Conservation (phyloP, 306 rosid species). For the Lathyrus tuberosus region DNA sequence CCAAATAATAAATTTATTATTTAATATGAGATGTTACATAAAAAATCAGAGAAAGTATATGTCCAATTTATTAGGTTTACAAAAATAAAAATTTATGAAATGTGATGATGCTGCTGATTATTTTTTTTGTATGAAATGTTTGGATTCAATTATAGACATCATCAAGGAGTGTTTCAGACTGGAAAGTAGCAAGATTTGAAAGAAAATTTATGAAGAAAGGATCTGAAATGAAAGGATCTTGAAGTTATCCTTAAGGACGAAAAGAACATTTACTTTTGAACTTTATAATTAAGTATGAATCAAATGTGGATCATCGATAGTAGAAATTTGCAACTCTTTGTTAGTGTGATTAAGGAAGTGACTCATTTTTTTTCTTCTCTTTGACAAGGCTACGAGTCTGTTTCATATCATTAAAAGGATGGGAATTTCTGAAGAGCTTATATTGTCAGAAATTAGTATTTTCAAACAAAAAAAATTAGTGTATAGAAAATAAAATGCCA, state of each 20-base stretch:
- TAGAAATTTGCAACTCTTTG: too few relatives aligned
- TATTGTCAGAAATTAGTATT: neutral
- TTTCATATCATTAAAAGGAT: too few relatives aligned
- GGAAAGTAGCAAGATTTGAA: slow-evolving; percentile 76
- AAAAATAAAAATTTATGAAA: neutral
- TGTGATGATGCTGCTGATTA: too few relatives aligned
- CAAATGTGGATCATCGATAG: too few relatives aligned
- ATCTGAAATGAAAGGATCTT: slow-evolving; percentile 59
- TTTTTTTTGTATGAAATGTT: neutral
- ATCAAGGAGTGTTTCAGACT: slow-evolving; percentile 68
- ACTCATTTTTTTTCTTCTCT: neutral
- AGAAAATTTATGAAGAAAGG: slow-evolving; percentile 57
- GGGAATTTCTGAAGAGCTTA: slow-evolving; percentile 15
- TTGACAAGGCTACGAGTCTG: too few relatives aligned
- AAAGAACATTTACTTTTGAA: too few relatives aligned
- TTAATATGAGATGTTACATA: neutral
- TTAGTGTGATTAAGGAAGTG: too few relatives aligned
- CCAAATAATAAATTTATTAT: neutral
- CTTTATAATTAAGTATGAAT: too few relatives aligned
- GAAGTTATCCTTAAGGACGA: too few relatives aligned
- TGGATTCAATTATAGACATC: slow-evolving; percentile 57
- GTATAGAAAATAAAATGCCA: neutral
- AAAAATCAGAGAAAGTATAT: neutral
- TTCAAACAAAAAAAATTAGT: too few relatives aligned
- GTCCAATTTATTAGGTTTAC: neutral